phyloP scores from a whole-genome alignment of 1,284 basidiomycete species.

The Ustilago esculenta region DNA sequence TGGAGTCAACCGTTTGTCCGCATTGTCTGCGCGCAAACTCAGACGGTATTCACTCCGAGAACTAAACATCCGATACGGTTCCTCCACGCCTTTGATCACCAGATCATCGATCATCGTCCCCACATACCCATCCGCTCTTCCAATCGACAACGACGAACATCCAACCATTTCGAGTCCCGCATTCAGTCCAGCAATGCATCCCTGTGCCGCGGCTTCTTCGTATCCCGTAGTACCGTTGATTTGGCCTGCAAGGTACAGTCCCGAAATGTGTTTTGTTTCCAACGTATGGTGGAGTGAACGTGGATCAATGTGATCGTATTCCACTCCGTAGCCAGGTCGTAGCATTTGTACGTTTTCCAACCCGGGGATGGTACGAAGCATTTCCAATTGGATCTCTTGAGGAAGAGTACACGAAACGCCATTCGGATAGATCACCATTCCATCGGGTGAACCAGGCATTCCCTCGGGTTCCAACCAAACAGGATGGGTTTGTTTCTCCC shows the following conservation, averaged over 20 bases:
- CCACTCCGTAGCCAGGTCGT: constrained; percentile 86
- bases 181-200: constrained; percentile 83
- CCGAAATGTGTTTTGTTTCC: constrained; percentile 81
- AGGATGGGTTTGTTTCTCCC: constrained; percentile 75
- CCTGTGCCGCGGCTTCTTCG: constrained; percentile 89
- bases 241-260: constrained; percentile 52
- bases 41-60: constrained; percentile 88
- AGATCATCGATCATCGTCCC: constrained; percentile 92
- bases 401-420: constrained; percentile 87
- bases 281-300: constrained; percentile 79
- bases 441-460: constrained; percentile 76
- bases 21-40: constrained; percentile 86
- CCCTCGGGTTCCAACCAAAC: constrained; percentile 93
- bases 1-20: constrained; percentile 79
- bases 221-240: constrained; percentile 80
- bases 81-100: constrained; percentile 84
- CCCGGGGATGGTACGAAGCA: constrained; percentile 84
- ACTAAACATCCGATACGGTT: constrained; percentile 94
- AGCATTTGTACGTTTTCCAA: constrained; percentile 84
- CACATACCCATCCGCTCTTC: constrained; percentile 81
- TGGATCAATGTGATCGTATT: constrained; percentile 91
- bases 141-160: constrained; percentile 74
- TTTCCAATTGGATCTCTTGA: constrained; percentile 79
- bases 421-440: constrained; percentile 86
- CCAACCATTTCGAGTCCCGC: constrained; percentile 77